Evolutionary conservation across 208 protist species (phyloP).

Genomic region (Trypanosoma mega): DNA sequence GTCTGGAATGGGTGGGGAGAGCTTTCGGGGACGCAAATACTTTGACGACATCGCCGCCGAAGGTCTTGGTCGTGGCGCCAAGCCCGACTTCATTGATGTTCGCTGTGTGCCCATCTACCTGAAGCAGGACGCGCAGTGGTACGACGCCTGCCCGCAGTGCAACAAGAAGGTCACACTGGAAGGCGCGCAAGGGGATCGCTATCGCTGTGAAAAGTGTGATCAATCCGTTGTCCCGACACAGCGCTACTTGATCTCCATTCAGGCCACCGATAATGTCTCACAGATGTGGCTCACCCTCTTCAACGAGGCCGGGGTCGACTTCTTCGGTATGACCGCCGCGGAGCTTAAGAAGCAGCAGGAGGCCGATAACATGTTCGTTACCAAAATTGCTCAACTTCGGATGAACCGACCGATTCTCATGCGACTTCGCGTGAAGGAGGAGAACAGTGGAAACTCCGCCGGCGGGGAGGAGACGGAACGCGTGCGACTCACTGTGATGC

Average conservation of each 20-base stretch:
- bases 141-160: constrained; percentile 89
- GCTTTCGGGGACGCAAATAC: constrained; percentile 80
- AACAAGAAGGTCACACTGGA: constrained; percentile 91
- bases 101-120: constrained; percentile 90
- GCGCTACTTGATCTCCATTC: constrained; percentile 87
- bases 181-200: constrained; percentile 73
- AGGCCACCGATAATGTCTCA: constrained; percentile 85
- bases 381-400: constrained; percentile 68
- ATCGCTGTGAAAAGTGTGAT: constrained; percentile 91
- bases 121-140: constrained; percentile 90
- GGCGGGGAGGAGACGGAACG: constrained; percentile 68
- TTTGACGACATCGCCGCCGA: constrained; percentile 80
- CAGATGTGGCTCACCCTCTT: constrained; percentile 92
- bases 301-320: constrained; percentile 85
- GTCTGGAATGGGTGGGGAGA: constrained; percentile 39
- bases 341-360: constrained; percentile 81
- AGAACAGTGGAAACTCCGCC: constrained; percentile 41
- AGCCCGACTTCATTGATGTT: constrained; percentile 86
- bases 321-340: constrained; percentile 83
- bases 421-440: constrained; percentile 89
- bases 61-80: constrained; percentile 69
- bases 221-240: constrained; percentile 62
- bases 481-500: constrained; percentile 78
- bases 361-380: constrained; percentile 77
- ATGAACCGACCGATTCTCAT: constrained; percentile 88